These are phyloP conservation scores for Trichosporon faecale DNA, from an alignment of 1,284 basidiomycete genomes.

Conservation along the genomic window DNA sequence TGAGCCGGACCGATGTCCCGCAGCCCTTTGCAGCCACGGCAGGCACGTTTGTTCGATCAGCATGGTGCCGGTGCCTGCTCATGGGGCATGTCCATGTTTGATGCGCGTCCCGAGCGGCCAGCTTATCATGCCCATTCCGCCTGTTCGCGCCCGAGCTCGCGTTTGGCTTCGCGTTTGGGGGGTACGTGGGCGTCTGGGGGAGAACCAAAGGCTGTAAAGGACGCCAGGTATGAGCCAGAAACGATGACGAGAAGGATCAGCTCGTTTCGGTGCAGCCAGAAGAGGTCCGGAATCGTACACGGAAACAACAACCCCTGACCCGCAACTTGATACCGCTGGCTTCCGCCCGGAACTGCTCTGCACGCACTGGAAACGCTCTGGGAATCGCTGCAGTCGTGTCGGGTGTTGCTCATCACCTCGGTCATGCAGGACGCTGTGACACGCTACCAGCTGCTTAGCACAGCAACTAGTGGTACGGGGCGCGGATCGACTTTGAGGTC, in stretches of 20 bases:
- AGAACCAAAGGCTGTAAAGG: neutral
- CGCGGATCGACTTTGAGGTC: neutral
- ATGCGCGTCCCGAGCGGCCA: neutral
- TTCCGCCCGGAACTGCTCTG: neutral
- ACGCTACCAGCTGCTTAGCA: no score
- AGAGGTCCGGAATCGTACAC: neutral
- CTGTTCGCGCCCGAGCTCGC: neutral
- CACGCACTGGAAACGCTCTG: neutral
- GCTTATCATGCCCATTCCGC: neutral
- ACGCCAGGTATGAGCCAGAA: neutral
- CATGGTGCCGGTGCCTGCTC: neutral
- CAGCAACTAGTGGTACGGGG: neutral
- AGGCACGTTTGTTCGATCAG: neutral
- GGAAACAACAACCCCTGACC: neutral
- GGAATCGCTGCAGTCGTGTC: no score
- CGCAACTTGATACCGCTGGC: neutral
- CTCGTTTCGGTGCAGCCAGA: neutral
- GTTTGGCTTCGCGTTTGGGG: neutral
- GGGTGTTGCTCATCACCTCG: no score
- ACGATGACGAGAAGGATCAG: neutral
- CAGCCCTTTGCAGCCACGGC: neutral
- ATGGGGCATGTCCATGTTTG: neutral
- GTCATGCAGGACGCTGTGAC: no score
- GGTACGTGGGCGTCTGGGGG: neutral
- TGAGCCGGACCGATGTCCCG: neutral